A percentile compares a stretch with the other conserved stretches of the same genome.
Evolutionary conservation across 768 basidiomycete genomes (phyloP).

Genomic region (Calocybe indica): DNA sequence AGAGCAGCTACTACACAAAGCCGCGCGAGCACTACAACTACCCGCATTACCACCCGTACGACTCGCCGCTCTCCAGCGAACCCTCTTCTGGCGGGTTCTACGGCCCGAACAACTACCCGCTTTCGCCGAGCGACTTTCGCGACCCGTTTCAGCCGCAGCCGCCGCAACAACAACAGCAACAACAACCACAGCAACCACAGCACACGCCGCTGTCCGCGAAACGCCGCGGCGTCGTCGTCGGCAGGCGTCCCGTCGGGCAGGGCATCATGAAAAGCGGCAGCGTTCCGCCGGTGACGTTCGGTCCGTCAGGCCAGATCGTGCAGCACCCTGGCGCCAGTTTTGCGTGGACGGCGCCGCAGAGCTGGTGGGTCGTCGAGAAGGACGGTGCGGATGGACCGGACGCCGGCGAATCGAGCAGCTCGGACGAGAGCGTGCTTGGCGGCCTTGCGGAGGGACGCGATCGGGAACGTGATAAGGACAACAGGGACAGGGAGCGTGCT

Average conservation of each 20-base stretch:
- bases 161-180: not conserved
- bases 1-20: slow-evolving; percentile 19
- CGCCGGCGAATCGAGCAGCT: slow-evolving; percentile 23
- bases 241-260: not conserved
- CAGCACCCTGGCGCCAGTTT: slow-evolving; percentile 16
- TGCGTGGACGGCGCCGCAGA: slow-evolving; percentile 66
- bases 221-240: too few species aligned
- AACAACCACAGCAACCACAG: not conserved
- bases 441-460: slow-evolving; percentile 4
- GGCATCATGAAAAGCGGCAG: slow-evolving; percentile 1
- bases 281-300: not conserved
- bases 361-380: slow-evolving; percentile 60
- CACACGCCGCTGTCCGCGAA: not conserved
- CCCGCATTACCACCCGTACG: slow-evolving; percentile 30
- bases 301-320: not conserved
- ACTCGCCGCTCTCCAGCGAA: not conserved
- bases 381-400: slow-evolving; percentile 33
- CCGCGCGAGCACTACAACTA: slow-evolving; percentile 36
- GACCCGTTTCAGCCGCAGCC: slow-evolving; percentile 29
- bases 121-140: slow-evolving; percentile 29
- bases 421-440: slow-evolving; percentile 19
- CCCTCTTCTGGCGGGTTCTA: not conserved
- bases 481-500: not conserved
- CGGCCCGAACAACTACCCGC: slow-evolving; percentile 7
- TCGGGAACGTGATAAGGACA: not conserved